Conservation (phyloP, 31 red algal genomes). For the Asparagopsis taxiformis region DNA sequence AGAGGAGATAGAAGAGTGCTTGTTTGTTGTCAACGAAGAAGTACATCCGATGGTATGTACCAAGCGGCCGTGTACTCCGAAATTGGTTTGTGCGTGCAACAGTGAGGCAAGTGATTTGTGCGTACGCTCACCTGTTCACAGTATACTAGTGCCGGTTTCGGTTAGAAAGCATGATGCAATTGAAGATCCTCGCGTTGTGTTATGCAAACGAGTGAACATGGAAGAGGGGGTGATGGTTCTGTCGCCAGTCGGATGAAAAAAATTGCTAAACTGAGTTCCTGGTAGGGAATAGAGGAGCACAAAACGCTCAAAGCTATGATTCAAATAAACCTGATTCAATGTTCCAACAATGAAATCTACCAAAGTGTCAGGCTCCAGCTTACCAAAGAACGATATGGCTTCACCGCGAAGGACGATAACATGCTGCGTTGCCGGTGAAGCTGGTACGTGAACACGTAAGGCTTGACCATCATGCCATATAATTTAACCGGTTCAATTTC, state of each 20-base stretch:
- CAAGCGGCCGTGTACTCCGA: conserved; percentile 9
- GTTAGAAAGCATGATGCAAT: conserved; percentile 2
- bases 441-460: too few species aligned
- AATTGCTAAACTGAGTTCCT: neutral
- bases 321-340: too few species aligned
- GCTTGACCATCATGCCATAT: too few species aligned
- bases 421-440: too few species aligned
- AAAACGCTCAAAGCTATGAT: too few species aligned
- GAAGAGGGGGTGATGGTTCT: conserved; percentile 20
- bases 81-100: conserved; percentile 32
- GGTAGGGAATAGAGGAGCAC: too few species aligned
- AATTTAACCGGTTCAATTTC: too few species aligned
- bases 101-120: conserved; percentile 17
- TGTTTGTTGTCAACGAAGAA: conserved; percentile 38
- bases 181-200: conserved; percentile 9
- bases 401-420: too few species aligned
- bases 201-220: conserved; percentile 17
- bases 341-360: too few species aligned
- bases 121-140: conserved; percentile 13
- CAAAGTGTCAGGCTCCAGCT: too few species aligned
- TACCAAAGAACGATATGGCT: too few species aligned
- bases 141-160: conserved; percentile 18
- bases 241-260: neutral
- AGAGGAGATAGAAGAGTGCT: conserved; percentile 21
- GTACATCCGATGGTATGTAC: conserved; percentile 26